Evolutionary conservation across 2,329 filamentous ascomycete species (phyloP).

Genomic region (Hymenoscyphus occultus): DNA sequence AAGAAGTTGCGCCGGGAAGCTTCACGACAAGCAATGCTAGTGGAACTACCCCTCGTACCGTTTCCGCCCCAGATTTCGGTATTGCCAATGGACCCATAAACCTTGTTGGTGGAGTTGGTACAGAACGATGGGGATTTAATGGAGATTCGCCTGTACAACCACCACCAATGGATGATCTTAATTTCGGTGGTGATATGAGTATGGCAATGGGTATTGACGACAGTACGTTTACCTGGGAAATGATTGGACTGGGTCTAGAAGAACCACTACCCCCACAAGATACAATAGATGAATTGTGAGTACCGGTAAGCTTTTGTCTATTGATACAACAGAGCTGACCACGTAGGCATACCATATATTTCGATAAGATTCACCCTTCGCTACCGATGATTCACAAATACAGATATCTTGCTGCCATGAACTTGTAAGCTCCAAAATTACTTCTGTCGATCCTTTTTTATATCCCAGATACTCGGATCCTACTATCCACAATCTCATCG

Average conservation of each 20-base stretch:
- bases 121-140: conserved; percentile 54
- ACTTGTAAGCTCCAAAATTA: conserved; percentile 53
- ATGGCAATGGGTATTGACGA: conserved; percentile 48
- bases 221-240: conserved; percentile 74
- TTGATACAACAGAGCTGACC: neutral
- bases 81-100: conserved; percentile 47
- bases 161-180: conserved; percentile 54
- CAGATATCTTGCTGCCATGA: conserved; percentile 84
- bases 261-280: conserved; percentile 66
- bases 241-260: conserved; percentile 67
- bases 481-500: neutral
- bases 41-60: conserved; percentile 23
- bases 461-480: neutral
- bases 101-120: conserved; percentile 47
- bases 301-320: conserved; percentile 15
- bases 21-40: conserved; percentile 26
- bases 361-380: conserved; percentile 84
- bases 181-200: conserved; percentile 49
- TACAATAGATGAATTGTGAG: conserved; percentile 77
- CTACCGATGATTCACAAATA: conserved; percentile 86
- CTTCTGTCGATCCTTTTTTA: neutral
- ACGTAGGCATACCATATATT: conserved; percentile 74
- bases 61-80: conserved; percentile 40
- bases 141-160: conserved; percentile 49
- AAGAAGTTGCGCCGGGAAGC: conserved; percentile 23